Percentiles rank a stretch among this genome's conserved stretches.
Evolutionary conservation across 495 filamentous ascomycete genomes (phyloP).

Genomic region (Neurospora sp.): DNA sequence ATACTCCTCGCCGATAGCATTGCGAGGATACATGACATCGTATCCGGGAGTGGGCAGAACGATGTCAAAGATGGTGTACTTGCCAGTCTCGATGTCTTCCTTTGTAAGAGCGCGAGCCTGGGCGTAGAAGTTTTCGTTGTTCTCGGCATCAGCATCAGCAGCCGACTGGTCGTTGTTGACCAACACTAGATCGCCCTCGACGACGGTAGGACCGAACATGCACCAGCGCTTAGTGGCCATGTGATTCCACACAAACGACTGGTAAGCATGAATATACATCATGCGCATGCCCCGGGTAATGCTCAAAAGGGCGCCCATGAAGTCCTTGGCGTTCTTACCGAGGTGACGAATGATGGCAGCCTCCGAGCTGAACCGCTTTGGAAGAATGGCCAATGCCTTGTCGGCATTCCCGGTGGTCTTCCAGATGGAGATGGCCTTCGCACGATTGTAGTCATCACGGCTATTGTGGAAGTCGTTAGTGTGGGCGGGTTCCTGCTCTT

Average conservation of each 20-base stretch:
- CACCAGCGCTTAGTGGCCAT: slow-evolving; percentile 71
- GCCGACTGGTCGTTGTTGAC: slow-evolving; percentile 28
- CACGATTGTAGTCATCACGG: slow-evolving; percentile 65
- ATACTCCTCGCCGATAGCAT: slow-evolving; percentile 75
- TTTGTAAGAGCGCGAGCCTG: slow-evolving; percentile 66
- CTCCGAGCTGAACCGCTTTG: slow-evolving; percentile 75
- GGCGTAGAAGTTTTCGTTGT: slow-evolving; percentile 48
- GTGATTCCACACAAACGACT: slow-evolving; percentile 86
- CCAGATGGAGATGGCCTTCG: slow-evolving; percentile 65
- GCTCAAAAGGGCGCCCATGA: slow-evolving; percentile 62
- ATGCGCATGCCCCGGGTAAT: slow-evolving; percentile 70
- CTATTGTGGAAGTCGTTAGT: slow-evolving; percentile 4
- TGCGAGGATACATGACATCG: slow-evolving; percentile 76
- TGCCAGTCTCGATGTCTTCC: slow-evolving; percentile 68
- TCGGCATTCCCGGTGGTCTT: slow-evolving; percentile 41
- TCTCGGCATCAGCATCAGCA: slow-evolving; percentile 42
- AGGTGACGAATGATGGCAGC: slow-evolving; percentile 66
- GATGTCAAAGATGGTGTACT: slow-evolving; percentile 76
- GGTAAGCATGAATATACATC: slow-evolving; percentile 97
- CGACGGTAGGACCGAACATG: slow-evolving; percentile 54
- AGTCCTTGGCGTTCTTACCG: slow-evolving; percentile 43
- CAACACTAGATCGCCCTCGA: slow-evolving; percentile 82
- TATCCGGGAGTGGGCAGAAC: slow-evolving; percentile 93
- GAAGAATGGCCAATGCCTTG: slow-evolving; percentile 56
- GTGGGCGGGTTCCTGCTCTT: background rate